A percentile compares a stretch with the other conserved stretches of the same genome.
These are phyloP conservation scores for Massarina eburnea DNA, from an alignment of 2,329 filamentous ascomycete genomes.

Conservation along the genomic window DNA sequence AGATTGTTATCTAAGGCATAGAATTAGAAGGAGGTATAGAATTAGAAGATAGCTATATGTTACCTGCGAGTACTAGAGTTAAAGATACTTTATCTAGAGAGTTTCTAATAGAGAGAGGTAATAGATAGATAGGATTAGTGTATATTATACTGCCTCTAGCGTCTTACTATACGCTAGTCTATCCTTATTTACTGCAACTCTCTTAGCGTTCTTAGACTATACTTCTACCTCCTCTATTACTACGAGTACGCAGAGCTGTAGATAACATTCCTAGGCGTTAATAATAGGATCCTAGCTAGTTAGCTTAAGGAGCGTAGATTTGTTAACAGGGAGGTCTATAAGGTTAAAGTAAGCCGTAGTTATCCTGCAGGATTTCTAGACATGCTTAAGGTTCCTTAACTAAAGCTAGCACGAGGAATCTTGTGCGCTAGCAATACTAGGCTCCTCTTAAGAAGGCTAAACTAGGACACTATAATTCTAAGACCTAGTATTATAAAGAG, in stretches of 20 bases:
- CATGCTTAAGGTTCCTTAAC: too few relatives aligned
- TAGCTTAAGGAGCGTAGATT: constrained; percentile 29
- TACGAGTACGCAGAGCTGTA: constrained; percentile 19
- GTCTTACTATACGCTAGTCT: constrained; percentile 20
- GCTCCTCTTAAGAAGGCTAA: too few relatives aligned
- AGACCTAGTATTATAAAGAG: too few relatives aligned
- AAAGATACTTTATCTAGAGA: background rate
- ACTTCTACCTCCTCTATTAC: constrained; percentile 30
- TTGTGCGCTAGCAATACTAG: too few relatives aligned
- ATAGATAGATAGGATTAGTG: background rate
- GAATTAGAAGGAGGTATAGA: background rate
- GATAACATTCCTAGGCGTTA: constrained; percentile 16
- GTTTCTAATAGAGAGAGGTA: background rate
- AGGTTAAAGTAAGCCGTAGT: constrained; percentile 25
- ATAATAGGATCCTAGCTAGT: background rate
- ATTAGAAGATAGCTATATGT: background rate
- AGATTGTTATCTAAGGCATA: background rate
- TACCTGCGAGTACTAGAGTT: background rate
- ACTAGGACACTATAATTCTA: too few relatives aligned
- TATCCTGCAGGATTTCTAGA: too few relatives aligned
- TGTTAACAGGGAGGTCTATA: constrained; percentile 27
- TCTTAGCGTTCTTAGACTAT: constrained; percentile 9
- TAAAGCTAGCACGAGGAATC: too few relatives aligned
- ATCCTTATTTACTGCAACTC: constrained; percentile 21
- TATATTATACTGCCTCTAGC: constrained; percentile 16